Evolutionary conservation across 768 basidiomycete genomes (phyloP).

Genomic region (Phylloporus sp.): DNA sequence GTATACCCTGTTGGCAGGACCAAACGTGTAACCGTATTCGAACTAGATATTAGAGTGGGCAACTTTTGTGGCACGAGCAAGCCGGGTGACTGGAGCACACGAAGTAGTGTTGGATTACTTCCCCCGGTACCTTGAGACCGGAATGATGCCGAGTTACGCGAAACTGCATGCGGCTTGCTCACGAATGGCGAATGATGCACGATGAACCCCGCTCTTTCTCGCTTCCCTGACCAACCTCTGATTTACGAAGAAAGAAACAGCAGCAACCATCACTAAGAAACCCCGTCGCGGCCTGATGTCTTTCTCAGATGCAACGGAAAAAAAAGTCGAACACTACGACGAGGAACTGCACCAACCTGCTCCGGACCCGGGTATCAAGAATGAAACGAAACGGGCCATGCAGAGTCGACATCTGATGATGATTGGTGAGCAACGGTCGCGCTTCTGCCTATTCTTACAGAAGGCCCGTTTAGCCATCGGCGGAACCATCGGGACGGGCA

Average conservation of each 20-base stretch:
- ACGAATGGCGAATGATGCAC: not conserved
- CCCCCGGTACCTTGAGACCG: not conserved
- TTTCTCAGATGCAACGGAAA: not conserved
- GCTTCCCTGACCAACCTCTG: not conserved
- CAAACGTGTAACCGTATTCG: conserved; percentile 20
- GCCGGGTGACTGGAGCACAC: no score
- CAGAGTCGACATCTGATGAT: conserved; percentile 39
- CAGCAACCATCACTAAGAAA: not conserved
- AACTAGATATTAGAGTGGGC: conserved; percentile 12
- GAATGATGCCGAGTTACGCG: not conserved
- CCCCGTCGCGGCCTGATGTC: not conserved
- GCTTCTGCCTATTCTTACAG: not conserved
- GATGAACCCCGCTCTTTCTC: conserved; percentile 2
- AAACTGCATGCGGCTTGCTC: not conserved
- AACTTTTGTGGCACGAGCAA: no score
- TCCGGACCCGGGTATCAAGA: no score
- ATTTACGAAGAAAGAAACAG: no score
- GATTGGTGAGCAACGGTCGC: conserved; percentile 27
- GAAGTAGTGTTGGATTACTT: no score
- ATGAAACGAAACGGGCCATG: conserved; percentile 38
- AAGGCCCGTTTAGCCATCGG: conserved; percentile 40
- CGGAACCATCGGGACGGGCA: conserved; percentile 56
- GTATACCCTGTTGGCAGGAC: conserved; percentile 31
- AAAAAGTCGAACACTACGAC: not conserved
- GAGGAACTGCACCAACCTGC: not conserved